Conservation (phyloP, 192 early-diverging fungal genomes). For the Coemansia guatemalensis region DNA sequence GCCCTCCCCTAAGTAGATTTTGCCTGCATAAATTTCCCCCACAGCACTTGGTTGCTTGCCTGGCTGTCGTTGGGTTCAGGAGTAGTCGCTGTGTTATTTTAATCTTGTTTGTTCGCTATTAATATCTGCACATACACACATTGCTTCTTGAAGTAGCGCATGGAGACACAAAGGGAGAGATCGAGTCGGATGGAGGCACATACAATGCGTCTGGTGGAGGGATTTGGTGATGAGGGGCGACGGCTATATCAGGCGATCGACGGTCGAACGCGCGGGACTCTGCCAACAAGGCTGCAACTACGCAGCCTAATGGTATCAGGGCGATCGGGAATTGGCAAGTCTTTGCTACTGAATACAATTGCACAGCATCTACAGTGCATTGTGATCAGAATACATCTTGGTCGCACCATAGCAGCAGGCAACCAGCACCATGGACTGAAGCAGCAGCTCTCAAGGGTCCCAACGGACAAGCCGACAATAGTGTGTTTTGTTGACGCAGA, state of each 20-base stretch:
- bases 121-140: not conserved
- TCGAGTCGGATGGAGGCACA: not conserved
- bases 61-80: not conserved
- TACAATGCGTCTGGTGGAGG: slow-evolving; percentile 15
- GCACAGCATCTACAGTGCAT: slow-evolving; percentile 15
- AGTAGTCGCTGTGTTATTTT: not conserved
- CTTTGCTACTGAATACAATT: slow-evolving; percentile 27
- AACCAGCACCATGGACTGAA: slow-evolving; percentile 29
- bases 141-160: not conserved
- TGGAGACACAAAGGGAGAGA: not conserved
- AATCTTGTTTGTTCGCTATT: not conserved
- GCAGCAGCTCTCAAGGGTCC: slow-evolving; percentile 9
- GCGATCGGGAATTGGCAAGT: slow-evolving; percentile 49
- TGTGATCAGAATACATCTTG: slow-evolving; percentile 27
- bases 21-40: not conserved
- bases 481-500: slow-evolving; percentile 46
- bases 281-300: slow-evolving; percentile 12
- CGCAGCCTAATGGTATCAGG: slow-evolving; percentile 46
- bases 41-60: not conserved
- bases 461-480: slow-evolving; percentile 9
- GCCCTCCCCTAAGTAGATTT: slow-evolving; percentile 1
- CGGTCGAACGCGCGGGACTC: slow-evolving; percentile 11
- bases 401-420: slow-evolving; percentile 29
- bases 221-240: slow-evolving; percentile 44
- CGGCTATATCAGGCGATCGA: slow-evolving; percentile 26